Percentiles rank a stretch among this genome's conserved stretches.
phyloP scores from a whole-genome alignment of 441 rosid species.

The Daphne laureola region DNA sequence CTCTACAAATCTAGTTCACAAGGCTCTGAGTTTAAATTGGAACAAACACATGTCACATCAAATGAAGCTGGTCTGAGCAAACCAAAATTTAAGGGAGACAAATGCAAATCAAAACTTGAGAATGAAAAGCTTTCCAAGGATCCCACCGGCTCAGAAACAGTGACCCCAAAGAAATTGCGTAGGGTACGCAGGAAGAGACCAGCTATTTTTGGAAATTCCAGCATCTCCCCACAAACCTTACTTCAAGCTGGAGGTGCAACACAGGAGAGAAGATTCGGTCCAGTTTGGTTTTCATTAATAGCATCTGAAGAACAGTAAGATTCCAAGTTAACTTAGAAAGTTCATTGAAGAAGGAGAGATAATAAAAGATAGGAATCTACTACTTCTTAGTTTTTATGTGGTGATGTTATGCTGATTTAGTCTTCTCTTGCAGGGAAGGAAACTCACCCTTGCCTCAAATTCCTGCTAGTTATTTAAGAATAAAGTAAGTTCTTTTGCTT shows the following conservation, averaged over 20 bases:
- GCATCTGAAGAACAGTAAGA: slow-evolving; percentile 65
- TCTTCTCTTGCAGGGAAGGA: slow-evolving; percentile 48
- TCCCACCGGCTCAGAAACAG: slow-evolving; percentile 40
- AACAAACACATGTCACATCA: slow-evolving; percentile 25
- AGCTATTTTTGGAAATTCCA: slow-evolving; percentile 30
- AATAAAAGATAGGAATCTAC: too few relatives aligned
- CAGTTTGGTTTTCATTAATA: slow-evolving; percentile 64
- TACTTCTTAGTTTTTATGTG: slow-evolving; percentile 8
- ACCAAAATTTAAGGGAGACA: slow-evolving; percentile 36
- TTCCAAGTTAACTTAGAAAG: slow-evolving; percentile 17
- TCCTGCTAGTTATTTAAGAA: slow-evolving; percentile 44
- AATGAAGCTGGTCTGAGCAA: slow-evolving; percentile 26
- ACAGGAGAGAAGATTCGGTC: slow-evolving; percentile 40
- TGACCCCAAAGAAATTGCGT: slow-evolving; percentile 38
- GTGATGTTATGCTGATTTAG: slow-evolving; percentile 10
- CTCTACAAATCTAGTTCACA: slow-evolving; percentile 34
- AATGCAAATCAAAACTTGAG: slow-evolving; percentile 32
- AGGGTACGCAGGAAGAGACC: slow-evolving; percentile 42
- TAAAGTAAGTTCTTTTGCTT: slow-evolving; percentile 37
- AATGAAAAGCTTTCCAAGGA: slow-evolving; percentile 30
- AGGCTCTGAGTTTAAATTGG: slow-evolving; percentile 42
- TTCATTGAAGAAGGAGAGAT: not conserved
- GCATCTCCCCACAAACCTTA: slow-evolving; percentile 37
- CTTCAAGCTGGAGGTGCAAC: slow-evolving; percentile 29
- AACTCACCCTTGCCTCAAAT: slow-evolving; percentile 52